Evolutionary conservation across 305 asterid species (phyloP).

Genomic region (Coffea humblotiana): DNA sequence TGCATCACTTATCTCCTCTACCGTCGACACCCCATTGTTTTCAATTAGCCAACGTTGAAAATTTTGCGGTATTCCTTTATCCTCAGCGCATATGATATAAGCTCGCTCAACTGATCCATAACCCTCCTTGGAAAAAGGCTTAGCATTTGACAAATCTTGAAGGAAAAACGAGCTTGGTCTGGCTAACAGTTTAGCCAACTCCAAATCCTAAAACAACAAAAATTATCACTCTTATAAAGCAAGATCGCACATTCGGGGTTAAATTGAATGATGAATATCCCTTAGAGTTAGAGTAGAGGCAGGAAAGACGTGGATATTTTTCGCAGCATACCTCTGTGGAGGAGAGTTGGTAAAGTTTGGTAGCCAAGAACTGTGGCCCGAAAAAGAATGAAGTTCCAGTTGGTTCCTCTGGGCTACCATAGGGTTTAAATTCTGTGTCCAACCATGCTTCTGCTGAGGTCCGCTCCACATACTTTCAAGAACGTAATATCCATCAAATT

Average conservation of each 20-base stretch:
- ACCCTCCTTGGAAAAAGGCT: constrained; percentile 36
- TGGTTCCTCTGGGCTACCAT: constrained; percentile 4
- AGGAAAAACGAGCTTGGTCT: constrained; percentile 43
- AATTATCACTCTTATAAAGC: neutral
- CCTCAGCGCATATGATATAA: constrained; percentile 36
- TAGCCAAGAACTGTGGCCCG: constrained; percentile 12
- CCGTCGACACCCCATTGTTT: constrained; percentile 35
- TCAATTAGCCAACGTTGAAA: constrained; percentile 47
- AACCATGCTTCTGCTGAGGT: constrained; percentile 10
- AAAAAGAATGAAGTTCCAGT: neutral
- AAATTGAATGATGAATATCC: too few relatives aligned
- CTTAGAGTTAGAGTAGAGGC: neutral
- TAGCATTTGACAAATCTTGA: constrained; percentile 37
- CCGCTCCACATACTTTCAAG: constrained; percentile 9
- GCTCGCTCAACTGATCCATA: constrained; percentile 52
- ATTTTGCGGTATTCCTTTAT: constrained; percentile 28
- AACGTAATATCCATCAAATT: neutral
- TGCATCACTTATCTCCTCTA: constrained; percentile 37
- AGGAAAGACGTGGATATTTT: neutral
- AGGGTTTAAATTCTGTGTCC: constrained; percentile 16
- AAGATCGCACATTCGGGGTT: neutral
- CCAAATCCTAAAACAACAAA: constrained; percentile 39
- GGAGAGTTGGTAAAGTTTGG: neutral
- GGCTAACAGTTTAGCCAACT: constrained; percentile 40
- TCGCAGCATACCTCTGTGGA: constrained; percentile 7